phyloP scores from a whole-genome alignment of 495 filamentous ascomycete species.

The Halenospora varia region DNA sequence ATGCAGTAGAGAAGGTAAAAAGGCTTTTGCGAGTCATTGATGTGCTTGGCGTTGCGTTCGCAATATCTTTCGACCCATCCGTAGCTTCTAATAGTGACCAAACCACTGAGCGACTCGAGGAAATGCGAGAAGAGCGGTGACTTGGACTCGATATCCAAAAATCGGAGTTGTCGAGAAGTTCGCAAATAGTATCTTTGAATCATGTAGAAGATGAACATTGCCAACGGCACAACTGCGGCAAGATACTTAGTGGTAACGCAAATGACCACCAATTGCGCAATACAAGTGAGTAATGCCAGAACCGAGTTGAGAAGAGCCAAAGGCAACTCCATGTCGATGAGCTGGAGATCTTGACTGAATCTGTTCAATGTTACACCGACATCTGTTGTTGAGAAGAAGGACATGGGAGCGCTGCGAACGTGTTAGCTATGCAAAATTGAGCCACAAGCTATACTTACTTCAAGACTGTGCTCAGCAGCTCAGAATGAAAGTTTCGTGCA shows the following conservation, averaged over 20 bases:
- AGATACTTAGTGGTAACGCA: slow-evolving; percentile 17
- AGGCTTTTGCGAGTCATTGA: slow-evolving; percentile 37
- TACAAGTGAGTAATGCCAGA: background rate
- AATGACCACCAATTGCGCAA: slow-evolving; percentile 3
- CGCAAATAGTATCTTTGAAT: slow-evolving; percentile 52
- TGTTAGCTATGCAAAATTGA: background rate
- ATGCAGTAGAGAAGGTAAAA: slow-evolving; percentile 41
- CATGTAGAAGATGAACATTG: slow-evolving; percentile 33
- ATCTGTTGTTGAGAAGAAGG: slow-evolving; percentile 17
- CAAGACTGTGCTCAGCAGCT: background rate
- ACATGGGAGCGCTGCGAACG: background rate
- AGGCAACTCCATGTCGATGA: slow-evolving; percentile 24
- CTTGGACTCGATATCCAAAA: slow-evolving; percentile 53
- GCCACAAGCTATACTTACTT: background rate
- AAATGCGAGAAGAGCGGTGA: slow-evolving; percentile 39
- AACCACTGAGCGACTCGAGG: slow-evolving; percentile 35
- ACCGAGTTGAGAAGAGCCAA: background rate
- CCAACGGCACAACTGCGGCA: slow-evolving; percentile 26
- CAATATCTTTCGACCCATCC: slow-evolving; percentile 26
- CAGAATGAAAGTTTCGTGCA: background rate
- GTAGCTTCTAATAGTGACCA: slow-evolving; percentile 38
- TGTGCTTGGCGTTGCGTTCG: slow-evolving; percentile 13
- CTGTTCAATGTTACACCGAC: slow-evolving; percentile 28
- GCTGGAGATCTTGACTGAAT: slow-evolving; percentile 35
- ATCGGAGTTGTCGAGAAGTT: slow-evolving; percentile 52